Evolutionary conservation across 2,329 filamentous ascomycete species (phyloP).

Genomic region (Coniochaeta sp.): DNA sequence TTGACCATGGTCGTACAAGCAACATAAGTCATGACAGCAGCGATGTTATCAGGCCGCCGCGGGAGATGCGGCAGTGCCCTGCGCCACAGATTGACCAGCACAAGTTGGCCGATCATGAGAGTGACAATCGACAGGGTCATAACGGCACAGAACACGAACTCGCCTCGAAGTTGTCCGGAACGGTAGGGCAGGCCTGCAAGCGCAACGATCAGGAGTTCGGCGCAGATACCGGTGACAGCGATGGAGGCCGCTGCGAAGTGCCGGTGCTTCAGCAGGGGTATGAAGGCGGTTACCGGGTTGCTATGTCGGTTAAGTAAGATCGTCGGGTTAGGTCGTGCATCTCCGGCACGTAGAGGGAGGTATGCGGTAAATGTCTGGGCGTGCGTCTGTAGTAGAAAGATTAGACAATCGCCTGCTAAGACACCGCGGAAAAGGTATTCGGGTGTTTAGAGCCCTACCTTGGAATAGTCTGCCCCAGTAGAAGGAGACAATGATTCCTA

Average conservation of each 20-base stretch:
- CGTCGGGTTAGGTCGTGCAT: constrained; percentile 8
- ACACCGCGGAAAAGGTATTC: background rate
- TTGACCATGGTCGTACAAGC: constrained; percentile 13
- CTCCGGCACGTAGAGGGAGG: constrained; percentile 8
- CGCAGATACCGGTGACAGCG: constrained; percentile 10
- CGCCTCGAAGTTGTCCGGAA: constrained; percentile 14
- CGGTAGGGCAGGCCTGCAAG: constrained; percentile 16
- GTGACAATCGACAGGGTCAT: constrained; percentile 6
- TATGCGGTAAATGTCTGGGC: constrained; percentile 15
- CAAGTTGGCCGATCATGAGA: constrained; percentile 11
- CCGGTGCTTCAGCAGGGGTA: constrained; percentile 10
- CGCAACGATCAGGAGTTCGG: constrained; percentile 15
- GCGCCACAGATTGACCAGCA: constrained; percentile 11
- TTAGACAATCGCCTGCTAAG: background rate
- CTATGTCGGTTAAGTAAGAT: constrained; percentile 10
- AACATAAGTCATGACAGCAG: constrained; percentile 17
- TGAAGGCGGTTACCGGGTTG: constrained; percentile 10
- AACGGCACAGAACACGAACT: constrained; percentile 14
- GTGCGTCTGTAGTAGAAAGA: constrained; percentile 10
- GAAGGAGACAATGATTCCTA: constrained; percentile 10
- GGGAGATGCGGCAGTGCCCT: constrained; percentile 13
- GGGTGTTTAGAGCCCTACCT: constrained; percentile 1
- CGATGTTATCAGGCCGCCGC: constrained; percentile 14
- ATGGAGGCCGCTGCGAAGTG: constrained; percentile 11
- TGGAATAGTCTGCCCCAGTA: constrained; percentile 14